Evolutionary conservation across 2,329 filamentous ascomycete genomes (phyloP), one percentile per base, ranked within the genome.

Genomic region (Aspergillus novofumigatus): DNA sequence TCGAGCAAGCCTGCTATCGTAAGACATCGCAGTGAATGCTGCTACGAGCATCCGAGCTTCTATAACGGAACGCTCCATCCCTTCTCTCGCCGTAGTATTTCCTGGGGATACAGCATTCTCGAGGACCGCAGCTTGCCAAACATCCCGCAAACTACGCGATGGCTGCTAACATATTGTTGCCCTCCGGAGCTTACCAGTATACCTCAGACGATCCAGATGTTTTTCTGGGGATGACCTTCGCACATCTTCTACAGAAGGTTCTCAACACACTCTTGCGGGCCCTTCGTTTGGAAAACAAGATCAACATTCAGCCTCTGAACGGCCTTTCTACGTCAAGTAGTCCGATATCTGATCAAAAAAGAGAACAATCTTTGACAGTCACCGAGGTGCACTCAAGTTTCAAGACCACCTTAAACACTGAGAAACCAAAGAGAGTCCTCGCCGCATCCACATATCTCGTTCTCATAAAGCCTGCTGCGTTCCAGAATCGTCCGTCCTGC

Each of bases 1-100:
- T 91, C 35, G 84, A 89, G 69, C 79, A 84, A 59, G 80, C 82
- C 25, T 92, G 89, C 71, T 80, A 83, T 54, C 63, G 59, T 47
- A 60, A 59, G 26, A 65, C 53, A 20, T 62, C 59, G 49, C 59
- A 52, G 52, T 59, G 52, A 59, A 26, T 25, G 29, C 20, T 5
- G 23, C 23, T 41, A 11, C 20, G 14, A 26, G n/a, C 32, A 38
- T 38, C 6, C 32, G 17, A 32, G 0, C 2, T 17, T 17, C 32
- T 17, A 38, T 38, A 17, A 38, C 20, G 25, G 29, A 35, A 41
- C 20, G 10, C n/a, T 35, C 14, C 49, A n/a, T 35, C 14, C 29
- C 21, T 51, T 14, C n/a, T 23, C 29, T 17, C 29, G 25, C 5
- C 14, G 32, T 23, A 35, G 29, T 38, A 32, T 11, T 14, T 41